Evolutionary conservation across 202 grass and related monocot genomes (phyloP).

Genomic region (Dendrocalamus latiflorus): DNA sequence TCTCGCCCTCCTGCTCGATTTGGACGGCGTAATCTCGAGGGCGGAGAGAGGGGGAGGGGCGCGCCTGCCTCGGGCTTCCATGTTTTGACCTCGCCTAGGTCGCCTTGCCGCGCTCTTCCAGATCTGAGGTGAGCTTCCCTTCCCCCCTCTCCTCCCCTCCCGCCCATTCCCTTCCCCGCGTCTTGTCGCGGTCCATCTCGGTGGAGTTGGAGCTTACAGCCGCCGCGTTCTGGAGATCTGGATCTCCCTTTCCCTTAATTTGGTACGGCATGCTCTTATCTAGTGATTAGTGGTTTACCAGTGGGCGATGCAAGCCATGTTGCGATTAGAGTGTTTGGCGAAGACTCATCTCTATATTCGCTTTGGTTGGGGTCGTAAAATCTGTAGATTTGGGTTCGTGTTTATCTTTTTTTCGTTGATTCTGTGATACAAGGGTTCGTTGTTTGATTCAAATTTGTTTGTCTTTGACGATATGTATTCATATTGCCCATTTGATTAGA

Average conservation of each 20-base stretch:
- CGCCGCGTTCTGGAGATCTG: neutral
- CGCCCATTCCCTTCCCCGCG: neutral
- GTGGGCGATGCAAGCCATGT: neutral
- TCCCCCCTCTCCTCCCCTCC: neutral
- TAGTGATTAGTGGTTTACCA: neutral
- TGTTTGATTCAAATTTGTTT: neutral
- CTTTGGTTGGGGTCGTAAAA: neutral
- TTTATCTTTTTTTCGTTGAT: neutral
- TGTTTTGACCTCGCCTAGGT: conserved; percentile 43
- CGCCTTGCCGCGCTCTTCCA: conserved; percentile 21
- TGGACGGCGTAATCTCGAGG: conserved; percentile 37
- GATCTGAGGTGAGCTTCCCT: conserved; percentile 37
- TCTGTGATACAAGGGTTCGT: neutral
- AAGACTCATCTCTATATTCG: neutral
- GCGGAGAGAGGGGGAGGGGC: neutral
- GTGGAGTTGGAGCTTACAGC: neutral
- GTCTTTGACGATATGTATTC: neutral
- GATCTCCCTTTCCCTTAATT: neutral
- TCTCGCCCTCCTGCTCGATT: conserved; percentile 24
- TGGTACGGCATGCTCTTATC: neutral
- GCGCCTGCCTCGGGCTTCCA: neutral
- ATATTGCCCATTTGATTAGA: neutral
- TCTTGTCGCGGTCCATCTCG: neutral
- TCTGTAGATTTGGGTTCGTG: neutral
- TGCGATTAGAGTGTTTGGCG: neutral